A percentile compares a stretch with the other conserved stretches of the same genome.
These are phyloP conservation scores for Pseudotulostoma volvatum DNA, from an alignment of 495 filamentous ascomycete genomes.

Conservation along the genomic window DNA sequence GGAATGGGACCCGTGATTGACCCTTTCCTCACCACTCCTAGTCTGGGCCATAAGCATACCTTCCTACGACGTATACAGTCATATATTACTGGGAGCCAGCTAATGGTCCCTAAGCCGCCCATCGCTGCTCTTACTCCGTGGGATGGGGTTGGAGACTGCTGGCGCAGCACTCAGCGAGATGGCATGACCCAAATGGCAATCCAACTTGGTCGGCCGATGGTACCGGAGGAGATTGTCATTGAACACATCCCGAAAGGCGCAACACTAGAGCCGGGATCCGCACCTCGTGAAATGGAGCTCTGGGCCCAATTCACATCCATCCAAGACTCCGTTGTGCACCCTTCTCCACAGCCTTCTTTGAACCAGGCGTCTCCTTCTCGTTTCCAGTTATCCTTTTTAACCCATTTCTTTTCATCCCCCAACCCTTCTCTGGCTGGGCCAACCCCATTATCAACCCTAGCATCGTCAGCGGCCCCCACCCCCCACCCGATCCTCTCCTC, in stretches of 20 bases:
- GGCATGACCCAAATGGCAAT: slow-evolving; percentile 27
- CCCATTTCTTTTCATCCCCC: neutral
- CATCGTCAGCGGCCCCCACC: slow-evolving; percentile 1
- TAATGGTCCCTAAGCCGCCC: slow-evolving; percentile 10
- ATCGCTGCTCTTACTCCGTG: slow-evolving; percentile 21
- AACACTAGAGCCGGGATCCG: slow-evolving; percentile 16
- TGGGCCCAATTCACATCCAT: slow-evolving; percentile 22
- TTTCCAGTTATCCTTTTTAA: neutral
- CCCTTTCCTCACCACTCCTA: slow-evolving; percentile 19
- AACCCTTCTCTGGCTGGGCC: slow-evolving; percentile 3
- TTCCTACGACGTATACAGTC: slow-evolving; percentile 3
- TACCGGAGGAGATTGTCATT: slow-evolving; percentile 31
- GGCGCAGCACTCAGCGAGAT: slow-evolving; percentile 23
- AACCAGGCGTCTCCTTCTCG: slow-evolving; percentile 1
- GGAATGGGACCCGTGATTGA: slow-evolving; percentile 22
- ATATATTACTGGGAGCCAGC: neutral
- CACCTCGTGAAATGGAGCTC: slow-evolving; percentile 31
- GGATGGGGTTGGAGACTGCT: slow-evolving; percentile 32
- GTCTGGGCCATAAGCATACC: slow-evolving; percentile 6
- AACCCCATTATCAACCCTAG: neutral
- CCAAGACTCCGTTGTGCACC: slow-evolving; percentile 1
- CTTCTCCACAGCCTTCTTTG: too few relatives aligned
- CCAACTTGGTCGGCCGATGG: slow-evolving; percentile 17
- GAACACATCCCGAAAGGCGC: slow-evolving; percentile 28
- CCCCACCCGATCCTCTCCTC: too few relatives aligned